Evolutionary conservation across 1,284 basidiomycete genomes (phyloP), one percentile per base, ranked within the genome.

Genomic region (Cryptococcus depauperatus): DNA sequence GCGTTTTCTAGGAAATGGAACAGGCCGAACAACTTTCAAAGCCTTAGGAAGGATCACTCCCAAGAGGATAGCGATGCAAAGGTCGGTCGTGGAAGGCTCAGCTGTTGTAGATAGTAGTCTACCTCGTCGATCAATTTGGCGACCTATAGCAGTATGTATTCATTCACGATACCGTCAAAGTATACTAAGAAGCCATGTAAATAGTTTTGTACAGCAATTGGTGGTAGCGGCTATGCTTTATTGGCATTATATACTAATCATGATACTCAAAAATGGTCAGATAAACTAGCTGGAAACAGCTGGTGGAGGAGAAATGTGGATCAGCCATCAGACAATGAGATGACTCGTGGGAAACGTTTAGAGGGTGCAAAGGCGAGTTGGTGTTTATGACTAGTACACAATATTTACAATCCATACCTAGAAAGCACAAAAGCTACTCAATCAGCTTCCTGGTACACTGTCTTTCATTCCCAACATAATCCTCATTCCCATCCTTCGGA

Each of bases 151-250:
- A 0, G 69, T 71, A 46, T 54, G 68, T 62, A 14, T 29, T 18
- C 14, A 14, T 27, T 14, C 35, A 21, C 2, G 5, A 18, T 14
- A 25, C 30, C 18, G 16, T 22, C 19, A 11, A 19, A 35, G 38
- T 21, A 18, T 27, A 14, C 13, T n/a, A 18, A 29, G 13, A 5
- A 14, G 29, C 28, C 11, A 19, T n/a, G 5, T n/a, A n/a, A n/a
- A n/a, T 46, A 71, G 69, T 70, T 70, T 51, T 62, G 60, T 28
- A 25, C 61, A 3, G 54, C 52, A 25, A 32, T 70, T 23, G 58
- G 65, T 3, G 55, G 54, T 18, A 55, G 58, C 8, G 61, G 58
- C 14, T 70, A 62, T 45, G 25, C 54, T 7, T 27, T 52, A 3
- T 60, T 62, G 2, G 64, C 67, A 2, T 32, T 43, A 13, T 68